Evolutionary conservation across 305 asterid species (phyloP).

Genomic region (Fraxinus greggii): DNA sequence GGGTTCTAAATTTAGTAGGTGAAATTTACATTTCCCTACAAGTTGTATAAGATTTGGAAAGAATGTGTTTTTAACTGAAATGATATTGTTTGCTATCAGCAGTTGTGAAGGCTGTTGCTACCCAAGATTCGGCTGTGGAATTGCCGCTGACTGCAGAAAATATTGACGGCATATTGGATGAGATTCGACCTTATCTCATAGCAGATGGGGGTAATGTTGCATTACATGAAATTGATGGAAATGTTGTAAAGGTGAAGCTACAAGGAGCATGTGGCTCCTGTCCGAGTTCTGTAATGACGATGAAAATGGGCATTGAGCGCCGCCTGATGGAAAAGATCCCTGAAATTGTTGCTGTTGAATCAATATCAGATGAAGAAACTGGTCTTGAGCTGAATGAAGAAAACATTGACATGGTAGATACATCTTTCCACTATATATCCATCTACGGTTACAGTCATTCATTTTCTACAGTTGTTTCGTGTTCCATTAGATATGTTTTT

Average conservation of each 20-base stretch:
- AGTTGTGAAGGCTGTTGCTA: constrained; percentile 76
- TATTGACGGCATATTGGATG: constrained; percentile 87
- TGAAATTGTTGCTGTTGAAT: constrained; percentile 83
- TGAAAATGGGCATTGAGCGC: constrained; percentile 96
- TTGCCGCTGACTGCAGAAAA: constrained; percentile 89
- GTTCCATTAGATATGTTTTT: neutral
- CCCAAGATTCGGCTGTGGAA: constrained; percentile 65
- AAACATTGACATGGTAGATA: constrained; percentile 79
- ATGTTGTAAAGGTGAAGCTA: constrained; percentile 74
- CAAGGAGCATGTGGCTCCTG: constrained; percentile 99
- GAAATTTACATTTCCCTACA: neutral
- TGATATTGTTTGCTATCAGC: constrained; percentile 18
- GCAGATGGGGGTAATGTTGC: constrained; percentile 98
- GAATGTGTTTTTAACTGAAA: neutral
- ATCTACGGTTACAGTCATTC: neutral
- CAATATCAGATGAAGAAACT: constrained; percentile 90
- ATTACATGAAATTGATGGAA: constrained; percentile 90
- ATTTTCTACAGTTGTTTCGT: neutral
- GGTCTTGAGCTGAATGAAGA: constrained; percentile 93
- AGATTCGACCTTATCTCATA: constrained; percentile 87
- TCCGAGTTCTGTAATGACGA: constrained; percentile 78
- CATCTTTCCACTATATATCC: neutral
- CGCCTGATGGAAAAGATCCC: constrained; percentile 93
- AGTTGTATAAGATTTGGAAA: neutral
- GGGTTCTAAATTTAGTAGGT: neutral